Evolutionary conservation across 2,329 filamentous ascomycete species (phyloP).

Genomic region (Colletotrichum magnum): DNA sequence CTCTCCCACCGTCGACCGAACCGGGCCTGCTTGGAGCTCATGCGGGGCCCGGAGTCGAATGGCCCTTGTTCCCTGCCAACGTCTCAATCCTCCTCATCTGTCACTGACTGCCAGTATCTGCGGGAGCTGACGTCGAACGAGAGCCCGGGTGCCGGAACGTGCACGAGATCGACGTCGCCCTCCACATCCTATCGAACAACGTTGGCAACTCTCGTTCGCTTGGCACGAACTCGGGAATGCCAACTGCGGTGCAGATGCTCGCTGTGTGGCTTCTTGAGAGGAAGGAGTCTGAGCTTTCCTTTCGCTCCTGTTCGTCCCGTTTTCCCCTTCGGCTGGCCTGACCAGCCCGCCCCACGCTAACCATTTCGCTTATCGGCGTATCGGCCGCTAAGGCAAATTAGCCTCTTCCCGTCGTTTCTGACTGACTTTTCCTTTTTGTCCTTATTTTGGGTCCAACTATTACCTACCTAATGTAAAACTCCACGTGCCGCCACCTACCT

Average conservation of each 20-base stretch:
- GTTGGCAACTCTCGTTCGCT: not conserved
- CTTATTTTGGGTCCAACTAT: slow-evolving; percentile 10
- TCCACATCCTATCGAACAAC: not conserved
- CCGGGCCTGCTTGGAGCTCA: slow-evolving; percentile 21
- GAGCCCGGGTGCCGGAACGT: not conserved
- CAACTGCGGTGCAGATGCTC: not conserved
- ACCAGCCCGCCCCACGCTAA: slow-evolving; percentile 23
- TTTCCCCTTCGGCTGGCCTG: slow-evolving; percentile 9
- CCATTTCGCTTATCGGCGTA: slow-evolving; percentile 36
- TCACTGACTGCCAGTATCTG: not conserved
- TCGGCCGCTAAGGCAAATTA: slow-evolving; percentile 37
- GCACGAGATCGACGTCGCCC: slow-evolving; percentile 4
- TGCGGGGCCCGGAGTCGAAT: slow-evolving; percentile 32
- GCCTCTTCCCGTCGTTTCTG: slow-evolving; percentile 2
- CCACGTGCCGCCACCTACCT: not conserved
- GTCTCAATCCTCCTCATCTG: slow-evolving; percentile 1
- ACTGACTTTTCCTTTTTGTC: slow-evolving; percentile 28
- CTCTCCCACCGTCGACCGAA: slow-evolving; percentile 2
- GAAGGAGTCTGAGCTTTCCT: not conserved
- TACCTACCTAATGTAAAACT: not conserved
- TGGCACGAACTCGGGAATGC: slow-evolving; percentile 8
- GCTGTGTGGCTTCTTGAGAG: not conserved
- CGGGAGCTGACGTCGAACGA: slow-evolving; percentile 11
- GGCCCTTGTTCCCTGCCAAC: slow-evolving; percentile 35
- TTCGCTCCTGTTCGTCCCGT: slow-evolving; percentile 20